Conservation (phyloP, 768 basidiomycete genomes). For the Nevesoporus exiguus region DNA sequence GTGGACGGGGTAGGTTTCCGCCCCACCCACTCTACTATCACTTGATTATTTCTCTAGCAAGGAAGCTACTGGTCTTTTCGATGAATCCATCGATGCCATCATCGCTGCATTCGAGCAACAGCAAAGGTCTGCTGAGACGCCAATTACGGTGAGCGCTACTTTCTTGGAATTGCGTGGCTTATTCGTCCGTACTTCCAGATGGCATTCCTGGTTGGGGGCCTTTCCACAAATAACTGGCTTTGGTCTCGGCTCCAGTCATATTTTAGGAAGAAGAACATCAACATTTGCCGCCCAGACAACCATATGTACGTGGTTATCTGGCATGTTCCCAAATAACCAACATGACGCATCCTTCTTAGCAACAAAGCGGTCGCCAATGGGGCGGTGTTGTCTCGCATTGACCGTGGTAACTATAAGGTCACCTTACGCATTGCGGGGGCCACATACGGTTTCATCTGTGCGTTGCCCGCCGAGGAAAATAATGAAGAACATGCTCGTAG, state of each 20-base stretch:
- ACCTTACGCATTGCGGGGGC: not conserved
- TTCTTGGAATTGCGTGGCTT: not conserved
- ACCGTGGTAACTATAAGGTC: not conserved
- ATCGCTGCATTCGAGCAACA: constrained; percentile 13
- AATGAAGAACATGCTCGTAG: constrained; percentile 9
- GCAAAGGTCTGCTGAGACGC: not conserved
- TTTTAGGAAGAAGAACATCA: not conserved
- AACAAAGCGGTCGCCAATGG: constrained; percentile 7
- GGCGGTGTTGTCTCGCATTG: not conserved
- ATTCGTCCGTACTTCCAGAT: not conserved
- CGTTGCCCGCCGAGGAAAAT: not conserved
- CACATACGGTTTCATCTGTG: constrained; percentile 1
- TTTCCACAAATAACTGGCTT: constrained; percentile 10
- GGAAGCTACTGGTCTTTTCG: constrained; percentile 12
- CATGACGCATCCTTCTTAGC: not conserved
- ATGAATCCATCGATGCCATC: constrained; percentile 5
- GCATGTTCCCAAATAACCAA: not conserved
- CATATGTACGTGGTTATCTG: constrained; percentile 3
- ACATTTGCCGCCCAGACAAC: constrained; percentile 3
- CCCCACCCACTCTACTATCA: no score
- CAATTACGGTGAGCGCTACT: not conserved
- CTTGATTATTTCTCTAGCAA: not conserved
- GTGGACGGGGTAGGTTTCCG: constrained; percentile 12
- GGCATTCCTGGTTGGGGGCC: constrained; percentile 15
- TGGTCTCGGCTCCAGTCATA: constrained; percentile 11